phyloP scores from a whole-genome alignment of 352 stramenopile genomes.

The Saprolegnia parasitica region DNA sequence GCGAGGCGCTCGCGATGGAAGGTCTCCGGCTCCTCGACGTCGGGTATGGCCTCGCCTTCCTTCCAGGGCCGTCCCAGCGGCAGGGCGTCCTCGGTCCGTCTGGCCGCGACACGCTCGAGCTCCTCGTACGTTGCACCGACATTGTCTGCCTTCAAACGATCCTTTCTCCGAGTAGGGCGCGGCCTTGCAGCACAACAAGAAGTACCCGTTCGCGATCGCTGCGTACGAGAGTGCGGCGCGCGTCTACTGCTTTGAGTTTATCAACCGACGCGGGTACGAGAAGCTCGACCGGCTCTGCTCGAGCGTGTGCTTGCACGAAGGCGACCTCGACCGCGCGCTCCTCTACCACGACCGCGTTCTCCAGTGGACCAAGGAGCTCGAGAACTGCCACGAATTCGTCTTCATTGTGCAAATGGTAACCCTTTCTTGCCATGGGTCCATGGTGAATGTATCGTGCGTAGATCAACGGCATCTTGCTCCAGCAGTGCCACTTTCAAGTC shows the following conservation, averaged over 20 bases:
- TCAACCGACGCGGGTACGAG: conserved; percentile 61
- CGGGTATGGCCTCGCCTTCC: conserved; percentile 35
- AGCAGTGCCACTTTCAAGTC: conserved; percentile 23
- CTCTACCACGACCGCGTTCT: conserved; percentile 78
- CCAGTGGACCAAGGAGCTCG: conserved; percentile 52
- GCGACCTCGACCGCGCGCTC: conserved; percentile 69
- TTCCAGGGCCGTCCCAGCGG: conserved; percentile 11
- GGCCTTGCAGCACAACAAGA: conserved; percentile 79
- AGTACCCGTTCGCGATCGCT: conserved; percentile 80
- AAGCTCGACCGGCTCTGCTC: conserved; percentile 70
- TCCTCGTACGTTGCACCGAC: conserved; percentile 29
- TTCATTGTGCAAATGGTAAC: conserved; percentile 65
- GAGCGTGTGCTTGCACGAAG: conserved; percentile 63
- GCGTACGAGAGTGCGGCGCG: conserved; percentile 63
- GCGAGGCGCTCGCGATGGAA: conserved; percentile 72
- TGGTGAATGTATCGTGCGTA: neutral
- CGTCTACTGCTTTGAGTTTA: conserved; percentile 64
- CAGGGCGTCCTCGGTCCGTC: conserved; percentile 67
- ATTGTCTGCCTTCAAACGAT: neutral
- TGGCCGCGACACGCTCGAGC: conserved; percentile 63
- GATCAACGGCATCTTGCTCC: conserved; percentile 27
- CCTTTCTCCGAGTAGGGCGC: conserved; percentile 39
- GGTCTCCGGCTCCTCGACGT: conserved; percentile 62
- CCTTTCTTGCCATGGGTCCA: neutral
- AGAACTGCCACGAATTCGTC: conserved; percentile 82